Percentiles rank a stretch among this genome's conserved stretches.
phyloP scores from a whole-genome alignment of 2,329 filamentous ascomycete species.

The Colletotrichum sp. region DNA sequence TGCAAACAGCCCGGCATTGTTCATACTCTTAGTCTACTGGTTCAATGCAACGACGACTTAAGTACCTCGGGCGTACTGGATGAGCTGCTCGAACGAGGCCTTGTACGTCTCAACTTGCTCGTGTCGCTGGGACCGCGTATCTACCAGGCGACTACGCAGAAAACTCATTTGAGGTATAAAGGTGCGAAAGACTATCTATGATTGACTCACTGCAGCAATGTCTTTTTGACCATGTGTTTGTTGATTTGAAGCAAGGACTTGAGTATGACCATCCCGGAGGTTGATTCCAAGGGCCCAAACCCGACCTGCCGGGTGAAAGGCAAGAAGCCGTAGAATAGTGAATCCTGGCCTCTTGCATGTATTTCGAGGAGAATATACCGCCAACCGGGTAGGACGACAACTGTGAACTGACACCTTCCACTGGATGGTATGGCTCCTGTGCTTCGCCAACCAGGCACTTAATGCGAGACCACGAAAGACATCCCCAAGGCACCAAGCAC shows the following conservation, averaged over 20 bases:
- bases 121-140: not conserved
- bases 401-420: not conserved
- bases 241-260: too few relatives aligned
- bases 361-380: not conserved
- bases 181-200: not conserved
- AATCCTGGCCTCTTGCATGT: not conserved
- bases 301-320: accelerated
- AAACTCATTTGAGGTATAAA: not conserved
- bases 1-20: not conserved
- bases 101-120: not conserved
- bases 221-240: accelerated
- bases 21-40: accelerated
- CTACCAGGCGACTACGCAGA: accelerated
- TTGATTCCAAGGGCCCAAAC: accelerated
- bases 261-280: not conserved
- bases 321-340: not conserved
- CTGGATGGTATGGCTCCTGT: accelerated
- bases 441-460: accelerated
- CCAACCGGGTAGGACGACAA: too few relatives aligned
- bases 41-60: not conserved
- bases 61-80: accelerated
- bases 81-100: not conserved
- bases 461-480: accelerated
- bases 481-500: accelerated
- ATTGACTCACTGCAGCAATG: not conserved